Base-by-base conservation (phyloP, 73 alveolate species). In the Paraurostyla sp. region DNA sequence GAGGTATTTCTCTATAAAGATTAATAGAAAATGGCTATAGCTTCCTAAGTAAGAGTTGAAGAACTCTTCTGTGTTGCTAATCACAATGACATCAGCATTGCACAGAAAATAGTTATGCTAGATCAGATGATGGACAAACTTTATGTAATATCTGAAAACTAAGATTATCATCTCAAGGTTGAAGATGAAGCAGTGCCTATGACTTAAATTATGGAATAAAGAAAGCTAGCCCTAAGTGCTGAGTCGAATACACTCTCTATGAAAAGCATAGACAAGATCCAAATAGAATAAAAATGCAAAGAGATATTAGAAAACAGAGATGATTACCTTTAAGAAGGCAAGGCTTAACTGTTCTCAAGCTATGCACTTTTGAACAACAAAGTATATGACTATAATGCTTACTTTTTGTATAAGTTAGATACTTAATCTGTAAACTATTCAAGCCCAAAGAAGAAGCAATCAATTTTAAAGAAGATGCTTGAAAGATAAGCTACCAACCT, bases 51-150 rank as follows among this genome's bases (percentile, higher is more conserved):
- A 0, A 50, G 92, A 15, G 0, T 60, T 6, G 41, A 60, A 18
- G 80, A 52, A 29, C 81, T 71, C 29, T 45, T 69, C 63, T 46
- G 87, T 6, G 15, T 2, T 13, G 87, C 41, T 3, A 7, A 32
- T 29, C 38, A 32, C n/a, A n/a, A n/a, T 6, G 36, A 11, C 13
- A 48, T 50, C n/a, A 20, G 69, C 0, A 69, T 41, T 51, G 29
- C 33, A 1, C 52, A 57, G 52, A 30, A 85, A 46, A 85, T 71
- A 4, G 54, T 48, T 33, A 69, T 58, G 68, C 62, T 85, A n/a
- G 58, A 85, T 40, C n/a, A 49, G 30, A 85, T 85, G 92, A 85
- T 85, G 92, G 92, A 85, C 30, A 65, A 75, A 51, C 68, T 85
- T 0, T 85, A 60, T 56, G 81, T 85, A 3, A 40, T 85, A 4